Conservation (phyloP, 805 yeast species). For the Nakazawaea ernobii region DNA sequence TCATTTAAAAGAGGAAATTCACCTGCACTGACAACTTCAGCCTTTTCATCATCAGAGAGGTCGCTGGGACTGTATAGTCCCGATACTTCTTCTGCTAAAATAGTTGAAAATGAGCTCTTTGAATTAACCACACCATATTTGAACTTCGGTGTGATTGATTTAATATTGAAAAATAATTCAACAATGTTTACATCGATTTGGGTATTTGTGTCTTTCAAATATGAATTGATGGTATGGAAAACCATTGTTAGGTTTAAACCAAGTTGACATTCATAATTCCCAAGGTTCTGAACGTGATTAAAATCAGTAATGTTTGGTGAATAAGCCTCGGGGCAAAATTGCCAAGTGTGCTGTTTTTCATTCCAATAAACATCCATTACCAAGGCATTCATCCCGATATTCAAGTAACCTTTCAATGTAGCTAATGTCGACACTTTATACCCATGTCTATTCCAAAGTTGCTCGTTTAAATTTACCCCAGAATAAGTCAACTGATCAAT, state of each 20-base stretch:
- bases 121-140: slow-evolving; percentile 8
- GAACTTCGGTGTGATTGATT: slow-evolving; percentile 15
- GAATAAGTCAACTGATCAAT: slow-evolving; percentile 32
- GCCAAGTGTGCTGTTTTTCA: slow-evolving; percentile 41
- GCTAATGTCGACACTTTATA: slow-evolving; percentile 26
- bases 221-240: slow-evolving; percentile 24
- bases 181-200: slow-evolving; percentile 39
- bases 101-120: slow-evolving; percentile 20
- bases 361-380: slow-evolving; percentile 53
- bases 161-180: slow-evolving; percentile 32
- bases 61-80: slow-evolving; percentile 25
- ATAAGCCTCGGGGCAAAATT: slow-evolving; percentile 48
- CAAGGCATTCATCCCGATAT: slow-evolving; percentile 40
- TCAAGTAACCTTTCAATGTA: slow-evolving; percentile 26
- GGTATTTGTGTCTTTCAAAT: slow-evolving; percentile 36
- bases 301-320: slow-evolving; percentile 19
- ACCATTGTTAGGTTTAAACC: slow-evolving; percentile 21
- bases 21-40: slow-evolving; percentile 8
- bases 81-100: slow-evolving; percentile 11
- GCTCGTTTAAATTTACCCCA: slow-evolving; percentile 32
- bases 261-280: slow-evolving; percentile 19
- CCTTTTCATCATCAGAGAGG: slow-evolving; percentile 17
- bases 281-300: slow-evolving; percentile 3
- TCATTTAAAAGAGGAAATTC: slow-evolving; percentile 30
- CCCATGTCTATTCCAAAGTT: slow-evolving; percentile 25